Evolutionary conservation across 2,329 filamentous ascomycete species (phyloP).

Genomic region (Camillea tinctor): DNA sequence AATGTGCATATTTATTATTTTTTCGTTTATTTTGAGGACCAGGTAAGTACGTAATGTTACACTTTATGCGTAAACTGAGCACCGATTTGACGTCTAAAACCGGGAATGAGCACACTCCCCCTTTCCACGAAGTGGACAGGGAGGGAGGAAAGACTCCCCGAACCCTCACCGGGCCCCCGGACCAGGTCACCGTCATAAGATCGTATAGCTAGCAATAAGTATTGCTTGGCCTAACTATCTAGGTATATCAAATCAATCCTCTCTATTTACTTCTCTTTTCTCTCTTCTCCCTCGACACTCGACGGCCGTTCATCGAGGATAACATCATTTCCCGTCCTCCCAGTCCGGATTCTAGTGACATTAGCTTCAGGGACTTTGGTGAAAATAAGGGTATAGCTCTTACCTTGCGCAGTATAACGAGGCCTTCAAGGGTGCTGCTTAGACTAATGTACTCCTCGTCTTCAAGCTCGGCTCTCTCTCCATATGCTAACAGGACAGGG

Average conservation of each 20-base stretch:
- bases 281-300: background rate
- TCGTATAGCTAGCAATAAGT: background rate
- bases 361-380: conserved; percentile 6
- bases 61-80: conserved; percentile 8
- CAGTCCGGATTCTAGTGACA: conserved; percentile 51
- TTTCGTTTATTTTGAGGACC: background rate
- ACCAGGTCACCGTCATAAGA: background rate
- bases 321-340: conserved; percentile 47
- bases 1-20: background rate
- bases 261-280: background rate
- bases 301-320: background rate
- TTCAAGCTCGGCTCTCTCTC: conserved; percentile 93
- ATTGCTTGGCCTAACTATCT: background rate
- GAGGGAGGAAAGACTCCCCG: background rate
- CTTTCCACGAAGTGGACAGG: background rate
- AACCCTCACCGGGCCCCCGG: background rate
- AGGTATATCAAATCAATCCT: background rate
- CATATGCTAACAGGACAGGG: conserved; percentile 91
- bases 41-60: conserved; percentile 21
- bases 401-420: conserved; percentile 97
- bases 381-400: conserved; percentile 27
- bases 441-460: conserved; percentile 96
- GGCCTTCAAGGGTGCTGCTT: conserved; percentile 85
- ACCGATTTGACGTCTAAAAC: conserved; percentile 1
- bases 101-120: background rate